Evolutionary conservation across 2,329 filamentous ascomycete genomes (phyloP).

Genomic region (Raffaelea arxii): DNA sequence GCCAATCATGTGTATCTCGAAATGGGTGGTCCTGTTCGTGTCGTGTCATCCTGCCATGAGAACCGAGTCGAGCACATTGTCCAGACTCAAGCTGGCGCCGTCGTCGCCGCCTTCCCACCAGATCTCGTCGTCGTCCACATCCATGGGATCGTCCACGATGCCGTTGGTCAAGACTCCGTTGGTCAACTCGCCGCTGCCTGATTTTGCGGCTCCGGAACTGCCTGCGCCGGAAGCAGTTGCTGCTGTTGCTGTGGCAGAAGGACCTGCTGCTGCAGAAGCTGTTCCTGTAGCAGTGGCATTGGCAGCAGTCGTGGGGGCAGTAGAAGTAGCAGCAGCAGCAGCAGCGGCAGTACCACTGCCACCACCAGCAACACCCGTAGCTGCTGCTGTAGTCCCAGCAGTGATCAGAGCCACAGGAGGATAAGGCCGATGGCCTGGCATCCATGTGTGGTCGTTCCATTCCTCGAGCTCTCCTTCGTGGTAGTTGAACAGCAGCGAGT

Average conservation of each 20-base stretch:
- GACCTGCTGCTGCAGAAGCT: not conserved
- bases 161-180: conserved; percentile 32
- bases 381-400: not conserved
- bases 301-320: not conserved
- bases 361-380: not conserved
- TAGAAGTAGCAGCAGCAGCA: not conserved
- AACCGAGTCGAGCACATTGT: conserved; percentile 47
- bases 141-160: conserved; percentile 44
- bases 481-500: conserved; percentile 60
- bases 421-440: conserved; percentile 25
- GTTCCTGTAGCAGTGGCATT: not conserved
- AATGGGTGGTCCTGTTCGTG: not conserved
- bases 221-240: not conserved
- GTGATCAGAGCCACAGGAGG: not conserved
- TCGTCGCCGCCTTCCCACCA: conserved; percentile 52
- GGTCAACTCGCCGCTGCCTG: not conserved
- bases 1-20: not conserved
- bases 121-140: conserved; percentile 44
- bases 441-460: conserved; percentile 50
- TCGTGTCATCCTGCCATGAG: conserved; percentile 32
- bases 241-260: not conserved
- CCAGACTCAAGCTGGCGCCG: conserved; percentile 41
- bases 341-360: not conserved
- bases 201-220: not conserved
- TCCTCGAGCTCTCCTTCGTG: conserved; percentile 67